Base-by-base conservation (phyloP, 83 land plant genomes). In the Larix sibirica region DNA sequence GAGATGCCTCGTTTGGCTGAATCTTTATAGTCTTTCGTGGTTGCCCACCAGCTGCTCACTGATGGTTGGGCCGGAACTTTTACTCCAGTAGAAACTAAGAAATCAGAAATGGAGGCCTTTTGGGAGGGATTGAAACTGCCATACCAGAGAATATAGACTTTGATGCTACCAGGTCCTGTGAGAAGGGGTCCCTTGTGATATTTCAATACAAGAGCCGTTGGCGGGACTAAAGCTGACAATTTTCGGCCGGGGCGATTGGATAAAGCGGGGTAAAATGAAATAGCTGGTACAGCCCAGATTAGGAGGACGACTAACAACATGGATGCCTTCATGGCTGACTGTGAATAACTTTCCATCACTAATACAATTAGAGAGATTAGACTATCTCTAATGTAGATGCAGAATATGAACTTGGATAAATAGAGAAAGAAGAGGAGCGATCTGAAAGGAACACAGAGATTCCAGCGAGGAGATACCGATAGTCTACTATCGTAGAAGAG, bases 141-240 rank as follows among this genome's bases (percentile, higher is more conserved):
- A 77, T 88, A 88, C 90, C 90, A 88, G 26, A 88, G 18, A 26
- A 85, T 76, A 71, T 82, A 85, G 60, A 88, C 38, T 9, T 87
- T 87, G 42, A 87, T 65, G 83, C 44, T 17, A 7, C 5, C 28
- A 2, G 77, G 76, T 2, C 60, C 66, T 5, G 83, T 36, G 20
- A 87, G 78, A 59, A 87, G 83, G 10, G 88, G 81, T 12, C 88
- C 88, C 36, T 77, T 81, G 82, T 87, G 88, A 81, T 87, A 83
- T 42, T 68, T 1, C 14, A 84, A 54, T 2, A 54, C 58, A 12
- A 68, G 78, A 42, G 86, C 79, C 4, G 67, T 62, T 23, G 24
- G 36, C 47, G 54, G 83, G 20, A 65, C 81, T n/a, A 83, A 36
- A 0, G 69, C 84, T 0, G 68, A 42, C 28, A 81, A 40, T 62